A percentile compares a stretch with the other conserved stretches of the same genome.
These are phyloP conservation scores for Populus hybrid DNA, from an alignment of 441 rosid genomes.

Conservation along the genomic window DNA sequence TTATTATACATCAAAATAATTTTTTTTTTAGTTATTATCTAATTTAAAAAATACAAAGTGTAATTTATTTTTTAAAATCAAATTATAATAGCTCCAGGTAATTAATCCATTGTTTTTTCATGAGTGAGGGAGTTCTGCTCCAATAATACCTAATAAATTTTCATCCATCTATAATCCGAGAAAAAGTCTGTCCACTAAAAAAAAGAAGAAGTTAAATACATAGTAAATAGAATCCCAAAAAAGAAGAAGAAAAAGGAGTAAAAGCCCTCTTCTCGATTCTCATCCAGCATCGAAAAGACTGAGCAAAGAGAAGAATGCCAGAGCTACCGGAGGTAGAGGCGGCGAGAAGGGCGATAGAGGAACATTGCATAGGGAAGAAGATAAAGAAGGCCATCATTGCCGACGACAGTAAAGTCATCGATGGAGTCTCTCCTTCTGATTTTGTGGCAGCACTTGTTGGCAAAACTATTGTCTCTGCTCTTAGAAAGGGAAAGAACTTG, in stretches of 20 bases:
- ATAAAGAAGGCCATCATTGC: slow-evolving; percentile 73
- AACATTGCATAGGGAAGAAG: slow-evolving; percentile 71
- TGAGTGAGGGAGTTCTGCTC: background rate
- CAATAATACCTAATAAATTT: background rate
- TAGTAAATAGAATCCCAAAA: no score
- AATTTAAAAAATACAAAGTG: no score
- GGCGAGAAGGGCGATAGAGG: slow-evolving; percentile 81
- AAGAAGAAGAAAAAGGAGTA: background rate
- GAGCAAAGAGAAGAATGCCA: slow-evolving; percentile 50
- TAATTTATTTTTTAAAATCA: no score
- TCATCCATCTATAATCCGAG: no score
- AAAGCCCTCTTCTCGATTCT: background rate
- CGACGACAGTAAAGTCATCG: slow-evolving; percentile 77
- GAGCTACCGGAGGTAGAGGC: slow-evolving; percentile 99
- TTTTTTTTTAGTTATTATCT: no score
- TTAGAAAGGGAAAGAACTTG: no score
- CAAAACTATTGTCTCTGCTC: slow-evolving; percentile 71
- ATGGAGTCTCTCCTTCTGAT: slow-evolving; percentile 62
- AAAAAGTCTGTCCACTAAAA: no score
- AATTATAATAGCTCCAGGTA: no score
- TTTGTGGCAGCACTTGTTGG: slow-evolving; percentile 69
- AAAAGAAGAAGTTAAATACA: no score
- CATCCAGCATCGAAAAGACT: no score
- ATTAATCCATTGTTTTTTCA: no score
- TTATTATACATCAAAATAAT: no score